phyloP scores from a whole-genome alignment of 2,329 filamentous ascomycete species.

The Ophiocordyceps camponoti-rufipedis region DNA sequence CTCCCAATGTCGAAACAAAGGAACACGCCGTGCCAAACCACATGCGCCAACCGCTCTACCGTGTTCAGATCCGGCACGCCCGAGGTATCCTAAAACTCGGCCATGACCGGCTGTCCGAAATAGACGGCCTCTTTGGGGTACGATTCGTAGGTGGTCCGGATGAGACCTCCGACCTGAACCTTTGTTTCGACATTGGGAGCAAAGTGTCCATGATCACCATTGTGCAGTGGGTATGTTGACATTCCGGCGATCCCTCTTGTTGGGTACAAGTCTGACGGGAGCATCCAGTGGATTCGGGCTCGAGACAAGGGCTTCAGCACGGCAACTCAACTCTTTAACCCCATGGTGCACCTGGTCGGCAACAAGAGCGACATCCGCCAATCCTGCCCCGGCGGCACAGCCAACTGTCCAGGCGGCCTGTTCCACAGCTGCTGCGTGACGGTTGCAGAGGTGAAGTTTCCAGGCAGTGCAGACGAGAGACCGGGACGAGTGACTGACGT shows the following conservation, averaged over 20 bases:
- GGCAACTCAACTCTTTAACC: conserved; percentile 1
- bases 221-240: conserved; percentile 14
- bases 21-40: conserved; percentile 19
- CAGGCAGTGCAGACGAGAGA: neutral
- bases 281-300: neutral
- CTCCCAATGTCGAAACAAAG: too few relatives aligned
- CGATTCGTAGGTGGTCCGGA: conserved; percentile 16
- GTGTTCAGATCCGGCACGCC: conserved; percentile 18
- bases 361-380: conserved; percentile 14
- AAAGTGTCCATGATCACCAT: conserved; percentile 15
- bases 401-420: neutral
- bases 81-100: conserved; percentile 22
- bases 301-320: conserved; percentile 8
- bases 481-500: neutral
- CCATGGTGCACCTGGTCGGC: conserved; percentile 14
- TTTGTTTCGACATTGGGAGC: conserved; percentile 20
- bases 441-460: conserved; percentile 9
- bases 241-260: neutral
- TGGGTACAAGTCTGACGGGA: neutral
- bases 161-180: conserved; percentile 8
- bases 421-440: conserved; percentile 9
- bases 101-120: conserved; percentile 8
- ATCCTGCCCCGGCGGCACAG: conserved; percentile 6
- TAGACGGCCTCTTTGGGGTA: conserved; percentile 12
- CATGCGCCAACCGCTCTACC: conserved; percentile 15